Percentiles rank a stretch among this genome's conserved stretches.
Evolutionary conservation across 441 rosid species (phyloP).

Genomic region (Jatropha podagrica): DNA sequence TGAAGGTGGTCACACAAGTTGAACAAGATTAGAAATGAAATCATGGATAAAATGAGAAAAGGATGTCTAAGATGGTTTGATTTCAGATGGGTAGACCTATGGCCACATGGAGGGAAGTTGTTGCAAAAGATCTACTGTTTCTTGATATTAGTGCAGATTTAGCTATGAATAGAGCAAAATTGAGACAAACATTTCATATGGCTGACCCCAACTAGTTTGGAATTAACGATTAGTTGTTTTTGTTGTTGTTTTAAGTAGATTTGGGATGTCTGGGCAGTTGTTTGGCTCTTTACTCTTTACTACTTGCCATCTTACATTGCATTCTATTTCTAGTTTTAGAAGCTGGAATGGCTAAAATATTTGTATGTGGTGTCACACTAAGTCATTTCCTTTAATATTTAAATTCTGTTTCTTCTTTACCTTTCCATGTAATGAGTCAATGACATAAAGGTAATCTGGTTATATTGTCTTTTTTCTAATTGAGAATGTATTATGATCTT

Average conservation of each 20-base stretch:
- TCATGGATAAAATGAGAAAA: too few species aligned
- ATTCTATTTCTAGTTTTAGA: background rate
- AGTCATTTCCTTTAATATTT: background rate
- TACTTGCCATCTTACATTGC: background rate
- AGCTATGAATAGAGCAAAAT: too few species aligned
- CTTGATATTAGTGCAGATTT: too few species aligned
- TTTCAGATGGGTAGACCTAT: too few species aligned
- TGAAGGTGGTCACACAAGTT: too few species aligned
- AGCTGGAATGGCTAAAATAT: background rate
- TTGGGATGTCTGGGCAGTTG: background rate
- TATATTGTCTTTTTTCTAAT: background rate
- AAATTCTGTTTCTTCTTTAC: background rate
- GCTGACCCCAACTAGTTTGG: too few species aligned
- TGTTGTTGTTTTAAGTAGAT: background rate
- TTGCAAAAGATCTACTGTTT: too few species aligned
- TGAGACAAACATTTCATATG: too few species aligned
- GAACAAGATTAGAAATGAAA: too few species aligned
- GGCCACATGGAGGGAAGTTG: too few species aligned
- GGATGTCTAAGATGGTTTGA: too few species aligned
- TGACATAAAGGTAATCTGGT: background rate
- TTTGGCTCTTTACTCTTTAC: background rate
- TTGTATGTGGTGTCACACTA: background rate
- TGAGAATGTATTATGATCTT: background rate
- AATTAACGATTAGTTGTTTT: too few species aligned
- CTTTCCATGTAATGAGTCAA: background rate